Percentiles rank a stretch among this genome's conserved stretches.
Conservation (phyloP, 352 stramenopile genomes). For the Pythium insidiosum region DNA sequence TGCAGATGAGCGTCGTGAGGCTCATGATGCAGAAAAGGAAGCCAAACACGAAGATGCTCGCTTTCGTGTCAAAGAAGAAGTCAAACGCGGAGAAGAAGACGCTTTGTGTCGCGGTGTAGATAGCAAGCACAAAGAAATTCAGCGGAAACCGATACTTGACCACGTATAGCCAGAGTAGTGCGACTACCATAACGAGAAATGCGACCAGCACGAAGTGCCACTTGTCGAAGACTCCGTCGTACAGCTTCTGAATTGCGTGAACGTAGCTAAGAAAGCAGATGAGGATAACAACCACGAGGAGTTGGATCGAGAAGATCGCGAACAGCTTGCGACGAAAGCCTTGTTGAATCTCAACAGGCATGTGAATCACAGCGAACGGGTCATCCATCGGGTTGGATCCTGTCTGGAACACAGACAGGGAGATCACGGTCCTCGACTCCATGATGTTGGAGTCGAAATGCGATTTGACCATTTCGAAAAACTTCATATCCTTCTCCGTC, state of each 20-base stretch:
- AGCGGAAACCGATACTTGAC: conserved; percentile 66
- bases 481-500: conserved; percentile 72
- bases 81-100: conserved; percentile 52
- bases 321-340: conserved; percentile 71
- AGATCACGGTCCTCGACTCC: conserved; percentile 68
- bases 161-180: conserved; percentile 60
- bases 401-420: conserved; percentile 68
- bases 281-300: conserved; percentile 38
- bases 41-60: conserved; percentile 55
- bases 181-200: conserved; percentile 41
- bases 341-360: conserved; percentile 55
- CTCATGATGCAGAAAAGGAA: conserved; percentile 58
- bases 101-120: conserved; percentile 56
- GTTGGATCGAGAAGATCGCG: conserved; percentile 60
- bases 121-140: conserved; percentile 53
- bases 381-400: conserved; percentile 64
- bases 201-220: conserved; percentile 47
- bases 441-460: conserved; percentile 67
- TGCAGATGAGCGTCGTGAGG: conserved; percentile 48
- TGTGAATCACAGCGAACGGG: conserved; percentile 62
- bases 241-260: conserved; percentile 15
- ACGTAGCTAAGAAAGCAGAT: conserved; percentile 32
- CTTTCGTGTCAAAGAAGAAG: conserved; percentile 44
- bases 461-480: conserved; percentile 70
- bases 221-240: conserved; percentile 26